phyloP scores from a whole-genome alignment of 139 green algal species.

The Coelastrella sp. region DNA sequence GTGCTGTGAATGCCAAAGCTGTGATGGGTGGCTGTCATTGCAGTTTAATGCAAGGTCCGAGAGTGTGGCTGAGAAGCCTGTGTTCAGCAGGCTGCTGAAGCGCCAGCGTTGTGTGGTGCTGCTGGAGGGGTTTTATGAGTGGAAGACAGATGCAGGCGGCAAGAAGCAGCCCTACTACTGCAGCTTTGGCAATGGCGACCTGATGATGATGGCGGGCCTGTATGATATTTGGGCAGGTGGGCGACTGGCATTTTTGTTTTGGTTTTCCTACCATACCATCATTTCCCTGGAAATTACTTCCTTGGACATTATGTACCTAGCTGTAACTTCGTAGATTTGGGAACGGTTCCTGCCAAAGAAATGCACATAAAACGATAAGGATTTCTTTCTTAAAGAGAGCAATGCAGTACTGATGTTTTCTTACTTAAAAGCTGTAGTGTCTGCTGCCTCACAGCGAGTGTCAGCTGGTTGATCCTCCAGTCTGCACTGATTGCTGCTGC shows the following conservation, averaged over 20 bases:
- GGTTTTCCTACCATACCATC: too few species aligned
- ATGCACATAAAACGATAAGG: too few species aligned
- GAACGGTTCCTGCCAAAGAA: too few species aligned
- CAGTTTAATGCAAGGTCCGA: conserved; percentile 80
- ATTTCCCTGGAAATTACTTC: too few species aligned
- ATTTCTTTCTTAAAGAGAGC: too few species aligned
- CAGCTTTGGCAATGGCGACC: conserved; percentile 8
- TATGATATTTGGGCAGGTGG: conserved; percentile 64
- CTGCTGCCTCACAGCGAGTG: too few species aligned
- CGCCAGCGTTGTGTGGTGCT: conserved; percentile 77
- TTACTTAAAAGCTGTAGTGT: too few species aligned
- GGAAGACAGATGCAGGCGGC: conserved; percentile 68
- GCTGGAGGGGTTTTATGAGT: conserved; percentile 89
- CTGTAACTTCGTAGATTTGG: too few species aligned
- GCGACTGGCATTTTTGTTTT: background rate
- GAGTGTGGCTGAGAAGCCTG: conserved; percentile 68
- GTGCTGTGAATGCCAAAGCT: background rate
- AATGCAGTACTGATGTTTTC: too few species aligned
- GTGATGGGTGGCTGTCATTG: background rate
- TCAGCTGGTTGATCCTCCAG: too few species aligned
- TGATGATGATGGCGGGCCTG: conserved; percentile 74
- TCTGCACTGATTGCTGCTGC: too few species aligned
- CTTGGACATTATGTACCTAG: too few species aligned
- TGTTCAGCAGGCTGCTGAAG: conserved; percentile 65
- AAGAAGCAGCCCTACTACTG: conserved; percentile 69